phyloP scores from a whole-genome alignment of 148 eudicot species.

The Heliamphora exappendiculata region DNA sequence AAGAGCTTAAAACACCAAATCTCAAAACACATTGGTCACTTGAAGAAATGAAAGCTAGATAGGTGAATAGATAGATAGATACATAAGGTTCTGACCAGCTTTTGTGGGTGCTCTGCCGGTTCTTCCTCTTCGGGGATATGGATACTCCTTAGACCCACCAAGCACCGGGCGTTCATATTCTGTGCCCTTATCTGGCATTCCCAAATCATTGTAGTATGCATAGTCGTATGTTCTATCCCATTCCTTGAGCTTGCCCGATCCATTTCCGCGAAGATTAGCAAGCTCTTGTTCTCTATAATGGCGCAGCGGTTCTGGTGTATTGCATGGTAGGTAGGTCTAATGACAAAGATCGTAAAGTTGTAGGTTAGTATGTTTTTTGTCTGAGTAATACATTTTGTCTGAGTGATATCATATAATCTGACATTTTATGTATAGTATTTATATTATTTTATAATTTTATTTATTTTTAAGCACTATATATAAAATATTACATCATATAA shows the following conservation, averaged over 20 bases:
- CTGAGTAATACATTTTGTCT: too few species aligned
- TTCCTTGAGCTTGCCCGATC: slow-evolving; percentile 58
- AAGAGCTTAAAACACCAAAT: not conserved
- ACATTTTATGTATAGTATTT: too few species aligned
- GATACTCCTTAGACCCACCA: slow-evolving; percentile 64
- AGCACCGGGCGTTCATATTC: slow-evolving; percentile 61
- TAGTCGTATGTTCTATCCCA: slow-evolving; percentile 91
- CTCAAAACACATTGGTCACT: not conserved
- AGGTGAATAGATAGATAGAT: not conserved
- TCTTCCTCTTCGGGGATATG: slow-evolving; percentile 75
- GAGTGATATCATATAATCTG: too few species aligned
- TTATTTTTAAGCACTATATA: too few species aligned
- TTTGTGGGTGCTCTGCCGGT: slow-evolving; percentile 68
- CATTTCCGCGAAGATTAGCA: slow-evolving; percentile 61
- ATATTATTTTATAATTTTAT: too few species aligned
- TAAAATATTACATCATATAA: too few species aligned
- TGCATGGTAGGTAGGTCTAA: slow-evolving; percentile 63
- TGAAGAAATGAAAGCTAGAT: not conserved
- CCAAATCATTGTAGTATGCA: slow-evolving; percentile 77
- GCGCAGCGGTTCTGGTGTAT: slow-evolving; percentile 64
- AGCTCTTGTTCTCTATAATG: slow-evolving; percentile 74
- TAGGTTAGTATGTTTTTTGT: slow-evolving; percentile 4
- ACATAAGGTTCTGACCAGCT: slow-evolving; percentile 34
- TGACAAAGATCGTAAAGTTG: not conserved
- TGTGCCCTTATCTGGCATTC: slow-evolving; percentile 64